These are phyloP conservation scores for Argentina anserina DNA, from an alignment of 306 rosid genomes.

Conservation along the genomic window DNA sequence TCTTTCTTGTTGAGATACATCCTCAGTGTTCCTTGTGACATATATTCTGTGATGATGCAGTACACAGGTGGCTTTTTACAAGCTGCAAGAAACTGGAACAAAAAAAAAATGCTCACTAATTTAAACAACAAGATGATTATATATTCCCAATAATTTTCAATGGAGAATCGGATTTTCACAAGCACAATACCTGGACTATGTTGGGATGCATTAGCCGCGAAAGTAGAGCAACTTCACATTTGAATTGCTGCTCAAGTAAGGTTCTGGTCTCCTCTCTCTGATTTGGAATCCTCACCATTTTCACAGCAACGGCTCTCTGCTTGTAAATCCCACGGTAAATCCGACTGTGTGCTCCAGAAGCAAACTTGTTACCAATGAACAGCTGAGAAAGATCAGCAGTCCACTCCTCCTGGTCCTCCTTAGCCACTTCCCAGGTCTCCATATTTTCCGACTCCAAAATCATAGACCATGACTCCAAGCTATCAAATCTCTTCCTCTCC, in stretches of 20 bases:
- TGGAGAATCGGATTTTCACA: not conserved
- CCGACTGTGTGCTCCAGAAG: conserved; percentile 91
- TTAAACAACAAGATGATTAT: not conserved
- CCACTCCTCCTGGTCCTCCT: conserved; percentile 94
- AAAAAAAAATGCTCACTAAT: not conserved
- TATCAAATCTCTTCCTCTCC: conserved; percentile 88
- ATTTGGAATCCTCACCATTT: conserved; percentile 91
- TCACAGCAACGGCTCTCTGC: conserved; percentile 97
- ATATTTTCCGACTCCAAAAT: conserved; percentile 92
- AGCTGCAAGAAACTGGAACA: conserved; percentile 84
- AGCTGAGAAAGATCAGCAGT: conserved; percentile 92
- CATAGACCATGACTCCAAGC: conserved; percentile 99
- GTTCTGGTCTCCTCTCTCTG: conserved; percentile 67
- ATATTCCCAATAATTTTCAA: not conserved
- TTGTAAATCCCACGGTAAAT: conserved; percentile 95
- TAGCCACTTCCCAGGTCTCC: conserved; percentile 87
- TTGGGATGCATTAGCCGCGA: conserved; percentile 92
- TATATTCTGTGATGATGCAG: conserved; percentile 94
- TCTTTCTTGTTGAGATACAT: conserved; percentile 98
- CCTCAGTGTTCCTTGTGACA: conserved; percentile 98
- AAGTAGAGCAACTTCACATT: conserved; percentile 89
- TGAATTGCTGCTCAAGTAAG: conserved; percentile 80
- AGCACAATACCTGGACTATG: conserved; percentile 74
- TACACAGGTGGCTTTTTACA: conserved; percentile 95
- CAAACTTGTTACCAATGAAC: conserved; percentile 91